Base-by-base conservation (phyloP, 2,329 filamentous ascomycete species). In the Setomelanomma holmii region DNA sequence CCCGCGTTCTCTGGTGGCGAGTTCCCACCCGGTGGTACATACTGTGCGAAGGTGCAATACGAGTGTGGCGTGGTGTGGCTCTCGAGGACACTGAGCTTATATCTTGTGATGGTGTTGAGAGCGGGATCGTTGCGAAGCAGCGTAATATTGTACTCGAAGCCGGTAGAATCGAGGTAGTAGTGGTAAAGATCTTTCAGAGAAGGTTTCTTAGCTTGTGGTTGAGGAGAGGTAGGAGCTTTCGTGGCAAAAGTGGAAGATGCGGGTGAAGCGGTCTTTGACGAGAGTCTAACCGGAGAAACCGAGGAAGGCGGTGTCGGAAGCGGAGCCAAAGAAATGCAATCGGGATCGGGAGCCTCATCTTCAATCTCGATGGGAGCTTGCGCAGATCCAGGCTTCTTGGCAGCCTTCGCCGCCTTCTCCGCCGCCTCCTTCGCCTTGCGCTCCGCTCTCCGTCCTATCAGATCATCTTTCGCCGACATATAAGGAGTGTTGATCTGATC, bases 61-160 rank as follows among this genome's bases (percentile, higher is more conserved):
- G 59, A 54, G 24, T 71, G 60, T 17, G 71, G 69, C 11, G 60
- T 61, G 2, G 62, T 61, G 48, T 75, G 63, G 33, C 63, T 69
- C 46, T 75, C 71, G 47, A 72, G 66, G 12, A 76, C 47, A 1
- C 64, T 69, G 24, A 75, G 47, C 5, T 60, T 56, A 51, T 74
- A 87, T 27, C 82, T 84, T 64, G 91, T 84, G 38, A 83, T 83
- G 0, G 74, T 66, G 34, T 82, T 82, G 10, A 77, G 76, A 4
- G 55, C 71, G 34, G 67, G 79, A 71, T 74, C 83, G 67, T 66
- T 68, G 23, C 88, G 83, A 2, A 80, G 80, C 12, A 95, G 75
- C 0, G 80, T 79, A 51, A 90, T 75, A 47, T 86, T 80, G 73
- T 91, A 91, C 4, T 77, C 71, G 68, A 91, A 90, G 41, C 81